Base-by-base conservation (phyloP, 2,329 filamentous ascomycete species). In the Geosmithia morbida region DNA sequence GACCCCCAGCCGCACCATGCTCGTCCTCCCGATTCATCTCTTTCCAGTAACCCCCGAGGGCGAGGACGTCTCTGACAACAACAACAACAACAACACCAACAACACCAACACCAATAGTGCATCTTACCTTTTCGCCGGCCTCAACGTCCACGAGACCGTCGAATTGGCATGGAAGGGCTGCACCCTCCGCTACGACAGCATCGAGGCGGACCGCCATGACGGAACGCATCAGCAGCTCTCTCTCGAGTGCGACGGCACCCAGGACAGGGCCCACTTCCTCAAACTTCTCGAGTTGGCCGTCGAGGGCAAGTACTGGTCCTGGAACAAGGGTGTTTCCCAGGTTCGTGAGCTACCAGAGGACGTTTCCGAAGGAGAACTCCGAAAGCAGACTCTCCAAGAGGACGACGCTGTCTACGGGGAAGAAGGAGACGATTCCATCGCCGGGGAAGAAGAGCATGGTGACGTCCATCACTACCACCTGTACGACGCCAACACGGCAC, bases 201-300 rank as follows among this genome's bases (percentile, higher is more conserved):
- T 77, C 51, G 69, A 77, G 50, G 71, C 66, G 5, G 74, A 73
- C 0, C 64, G 66, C 46, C 68, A 71, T 49, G 70, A 69, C 45
- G 73, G 73, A 6, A 68, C 67, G 13, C 65, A 71, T n/a, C 66
- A 70, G 18, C 70, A 75, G 54, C 57, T 79, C 20, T 66, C 62
- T 2, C 62, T 79, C 17, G 50, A 54, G 18, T 48, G 52, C 16
- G 40, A 47, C 19, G 16, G 19, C 33, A n/a, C 19, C 30, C 16
- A 33, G 7, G 20, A 33, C 20, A n/a, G 10, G 16, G 2, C 10
- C 4, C 20, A 17, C 30, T 46, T 40, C 17, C 33, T 47, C 20
- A 16, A 33, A 13, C 41, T 47, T 19, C 19, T 45, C 14, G 43
- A 46, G 17, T 6, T 26, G 7, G 46, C 46, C 17, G 43, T 45